Evolutionary conservation across 2,329 filamentous ascomycete genomes (phyloP), one percentile per base, ranked within the genome.

Genomic region (Nemania abortiva): DNA sequence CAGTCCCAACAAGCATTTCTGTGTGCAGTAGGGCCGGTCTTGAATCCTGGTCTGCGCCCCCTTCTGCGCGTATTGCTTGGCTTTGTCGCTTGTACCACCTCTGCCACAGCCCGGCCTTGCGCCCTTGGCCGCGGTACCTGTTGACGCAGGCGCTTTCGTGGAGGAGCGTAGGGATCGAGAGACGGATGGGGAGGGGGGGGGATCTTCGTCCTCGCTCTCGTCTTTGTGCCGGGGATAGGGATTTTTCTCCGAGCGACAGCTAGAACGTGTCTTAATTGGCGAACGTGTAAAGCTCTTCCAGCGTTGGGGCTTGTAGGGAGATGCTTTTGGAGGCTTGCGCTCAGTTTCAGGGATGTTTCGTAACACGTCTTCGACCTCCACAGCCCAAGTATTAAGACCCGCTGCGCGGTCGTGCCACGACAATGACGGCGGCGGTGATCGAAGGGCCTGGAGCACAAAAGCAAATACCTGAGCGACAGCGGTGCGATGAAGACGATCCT

Each of bases 1-100:
- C 85, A 88, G 71, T 89, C 90, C 73, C 24, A 58, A 61, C 22
- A 75, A 67, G 49, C 70, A 75, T 18, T 66, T 42, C 1, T 70
- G 71, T 29, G 70, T 73, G 64, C 71, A 73, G 27, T 66, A 74
- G 11, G 69, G 68, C n/a, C 65, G 60, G 24, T 66, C 54, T n/a
- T 60, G 62, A 31, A 72, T 65, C 1, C 29, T 57, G 5, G 18
- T 56, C 20, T 31, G 31, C 49, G 31, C 9, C 31, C 18, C 7
- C 37, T 70, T 42, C n/a, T 65, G 54, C 10, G n/a, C 52, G 63
- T 39, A 24, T 13, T 49, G 50, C 20, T 60, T 64, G 27, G 64
- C n/a, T 50, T 3, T 58, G 55, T 15, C 20, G 20, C 27, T 31
- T 66, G 42, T 34, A 24, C 45, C 34, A 37, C 49, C 22, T 50